phyloP scores from a whole-genome alignment of 225 moss, liverwort and hornwort genomes.

The Marchantia paleacea region DNA sequence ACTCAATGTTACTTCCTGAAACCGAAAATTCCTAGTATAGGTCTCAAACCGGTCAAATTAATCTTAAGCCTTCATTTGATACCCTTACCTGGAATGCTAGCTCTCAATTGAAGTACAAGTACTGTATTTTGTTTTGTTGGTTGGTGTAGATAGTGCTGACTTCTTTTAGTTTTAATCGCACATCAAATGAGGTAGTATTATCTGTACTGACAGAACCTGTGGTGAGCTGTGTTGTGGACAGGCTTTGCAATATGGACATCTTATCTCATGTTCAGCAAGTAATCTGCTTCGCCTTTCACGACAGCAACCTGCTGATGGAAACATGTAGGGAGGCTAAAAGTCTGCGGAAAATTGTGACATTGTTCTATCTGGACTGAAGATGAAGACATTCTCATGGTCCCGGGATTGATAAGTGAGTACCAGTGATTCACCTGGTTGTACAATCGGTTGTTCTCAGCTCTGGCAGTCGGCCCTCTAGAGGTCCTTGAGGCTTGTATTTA shows the following conservation, averaged over 20 bases:
- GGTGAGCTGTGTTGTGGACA: slow-evolving; percentile 30
- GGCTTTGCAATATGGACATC: slow-evolving; percentile 99
- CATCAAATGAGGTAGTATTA: background rate
- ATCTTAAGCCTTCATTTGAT: background rate
- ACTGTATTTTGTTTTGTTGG: too few species aligned
- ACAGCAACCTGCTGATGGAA: slow-evolving; percentile 99
- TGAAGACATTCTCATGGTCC: background rate
- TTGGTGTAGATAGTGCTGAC: too few species aligned
- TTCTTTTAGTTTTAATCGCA: too few species aligned
- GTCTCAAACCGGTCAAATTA: too few species aligned
- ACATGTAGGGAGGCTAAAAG: slow-evolving; percentile 98
- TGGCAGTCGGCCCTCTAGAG: slow-evolving; percentile 18
- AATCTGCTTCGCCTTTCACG: slow-evolving; percentile 98
- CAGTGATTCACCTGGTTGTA: slow-evolving; percentile 10
- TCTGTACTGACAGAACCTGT: background rate
- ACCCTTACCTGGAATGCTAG: background rate
- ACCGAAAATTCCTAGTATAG: too few species aligned
- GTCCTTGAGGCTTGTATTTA: slow-evolving; percentile 35
- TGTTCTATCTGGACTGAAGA: slow-evolving; percentile 88
- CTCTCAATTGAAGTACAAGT: too few species aligned
- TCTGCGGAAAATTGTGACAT: slow-evolving; percentile 92
- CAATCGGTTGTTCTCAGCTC: slow-evolving; percentile 24
- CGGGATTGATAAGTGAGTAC: background rate
- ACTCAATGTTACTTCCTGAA: too few species aligned
- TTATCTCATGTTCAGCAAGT: slow-evolving; percentile 99